phyloP scores from a whole-genome alignment of 1,139 yeast species.

The Sugiyamaella paludigena region DNA sequence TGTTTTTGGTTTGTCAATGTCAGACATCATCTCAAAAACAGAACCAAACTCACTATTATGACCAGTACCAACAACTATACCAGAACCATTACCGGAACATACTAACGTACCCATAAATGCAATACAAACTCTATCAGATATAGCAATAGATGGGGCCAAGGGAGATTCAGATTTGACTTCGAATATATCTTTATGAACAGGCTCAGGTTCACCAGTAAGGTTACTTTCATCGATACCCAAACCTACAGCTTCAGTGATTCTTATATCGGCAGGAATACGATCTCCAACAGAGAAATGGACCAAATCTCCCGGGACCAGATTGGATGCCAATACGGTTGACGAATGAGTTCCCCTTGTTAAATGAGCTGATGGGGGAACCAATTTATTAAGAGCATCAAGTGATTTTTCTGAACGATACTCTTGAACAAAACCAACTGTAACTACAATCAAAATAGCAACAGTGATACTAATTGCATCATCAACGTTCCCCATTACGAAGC shows the following conservation, averaged over 20 bases:
- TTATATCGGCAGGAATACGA: constrained; percentile 88
- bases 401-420: constrained; percentile 94
- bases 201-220: constrained; percentile 89
- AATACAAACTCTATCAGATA: constrained; percentile 67
- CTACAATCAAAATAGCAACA: constrained; percentile 83
- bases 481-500: constrained; percentile 86
- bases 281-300: constrained; percentile 90
- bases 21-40: constrained; percentile 88
- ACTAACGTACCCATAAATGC: constrained; percentile 97
- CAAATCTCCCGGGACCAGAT: constrained; percentile 90
- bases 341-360: constrained; percentile 68
- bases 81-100: constrained; percentile 89
- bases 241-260: constrained; percentile 74
- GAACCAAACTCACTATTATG: constrained; percentile 85
- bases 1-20: constrained; percentile 92
- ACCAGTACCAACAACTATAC: constrained; percentile 90
- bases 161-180: constrained; percentile 40
- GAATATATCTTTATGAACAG: constrained; percentile 61
- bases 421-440: constrained; percentile 93
- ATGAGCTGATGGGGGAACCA: constrained; percentile 93
- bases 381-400: constrained; percentile 80
- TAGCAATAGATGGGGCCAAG: constrained; percentile 41
- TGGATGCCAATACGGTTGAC: constrained; percentile 76
- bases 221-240: constrained; percentile 86
- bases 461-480: constrained; percentile 89